Evolutionary conservation across 331 rosid genomes (phyloP), one percentile per base, ranked within the genome.

Genomic region (Malus hybrid): DNA sequence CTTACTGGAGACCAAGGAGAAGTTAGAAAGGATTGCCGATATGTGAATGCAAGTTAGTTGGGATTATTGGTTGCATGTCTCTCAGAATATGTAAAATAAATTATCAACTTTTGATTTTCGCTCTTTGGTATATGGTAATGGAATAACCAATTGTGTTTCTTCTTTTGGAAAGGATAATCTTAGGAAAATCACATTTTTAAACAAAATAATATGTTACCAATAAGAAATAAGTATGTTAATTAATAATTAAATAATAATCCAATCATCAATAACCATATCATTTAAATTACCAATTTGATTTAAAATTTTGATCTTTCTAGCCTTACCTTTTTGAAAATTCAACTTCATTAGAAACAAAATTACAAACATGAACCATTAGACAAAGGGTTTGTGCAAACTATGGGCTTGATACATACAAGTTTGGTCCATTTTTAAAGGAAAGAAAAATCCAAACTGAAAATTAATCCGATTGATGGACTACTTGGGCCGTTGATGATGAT

Each of bases 11-110:
- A 80, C 59, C 73, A 87, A 57, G 99, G 97, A 6, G 87, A 92
- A 64, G 81, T 95, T 29, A 80, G 99, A 73, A 87, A 86, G 80
- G 96, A 95, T 79, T 95, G 97, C 65, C 90, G 91, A 32, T 89
- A 15, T 34, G 82, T 85, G 31, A 95, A 92, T 75, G 7, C 15
- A 27, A 78, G 31, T 44, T 73, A 73, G 44, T 14, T 16, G 14
- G 0, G 20, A 52, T 1, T 16, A 6, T 16, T 39, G 46, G 19
- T 52, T 52, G 57, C 56, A 50, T 15, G 56, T 50, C 56, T 50
- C 55, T 50, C 56, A 6, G 1, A 0, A 50, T 50, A 50, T 50
- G 56, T 50, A 50, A 50, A 50, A 50, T 50, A 15, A 50, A 50
- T 50, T 50, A 50, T 15, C 56, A 50, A 50, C 56, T 16, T 6